Conservation (phyloP, 148 eudicot species). For the Heliosperma pusillum region DNA sequence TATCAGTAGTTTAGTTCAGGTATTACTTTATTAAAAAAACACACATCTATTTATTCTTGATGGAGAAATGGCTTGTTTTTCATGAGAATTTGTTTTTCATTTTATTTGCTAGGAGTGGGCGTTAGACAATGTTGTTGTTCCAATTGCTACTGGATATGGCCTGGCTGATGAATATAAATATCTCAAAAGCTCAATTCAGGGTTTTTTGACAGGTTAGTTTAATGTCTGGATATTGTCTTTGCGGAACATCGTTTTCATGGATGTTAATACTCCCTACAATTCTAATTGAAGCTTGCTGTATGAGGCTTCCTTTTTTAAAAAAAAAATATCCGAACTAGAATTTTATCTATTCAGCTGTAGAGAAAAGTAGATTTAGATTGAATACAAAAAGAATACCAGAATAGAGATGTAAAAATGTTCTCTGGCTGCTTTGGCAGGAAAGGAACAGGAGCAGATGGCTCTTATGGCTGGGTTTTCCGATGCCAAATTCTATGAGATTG, state of each 20-base stretch:
- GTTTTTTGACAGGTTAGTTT: constrained; percentile 64
- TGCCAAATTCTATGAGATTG: constrained; percentile 70
- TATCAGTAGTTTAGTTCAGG: constrained; percentile 51
- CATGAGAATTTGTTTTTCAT: neutral
- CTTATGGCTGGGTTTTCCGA: constrained; percentile 55
- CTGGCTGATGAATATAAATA: constrained; percentile 71
- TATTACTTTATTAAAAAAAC: constrained; percentile 23
- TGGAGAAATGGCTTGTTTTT: neutral
- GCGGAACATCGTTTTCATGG: neutral
- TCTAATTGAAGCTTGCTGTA: neutral
- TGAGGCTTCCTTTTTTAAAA: neutral
- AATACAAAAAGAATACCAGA: neutral
- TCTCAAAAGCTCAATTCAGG: constrained; percentile 76
- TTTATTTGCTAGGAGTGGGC: constrained; percentile 62
- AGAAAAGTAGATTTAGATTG: neutral
- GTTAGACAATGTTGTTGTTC: constrained; percentile 81
- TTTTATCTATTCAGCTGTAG: neutral
- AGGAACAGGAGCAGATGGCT: constrained; percentile 79
- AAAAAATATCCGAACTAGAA: neutral
- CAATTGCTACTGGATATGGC: constrained; percentile 66
- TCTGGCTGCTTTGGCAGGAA: constrained; percentile 38
- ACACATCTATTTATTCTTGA: no score
- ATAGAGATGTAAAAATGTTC: neutral
- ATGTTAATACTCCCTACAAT: neutral
- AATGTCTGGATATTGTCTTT: neutral